These are phyloP conservation scores for Colletotrichum aenigma DNA, from an alignment of 2,329 filamentous ascomycete genomes.

Conservation along the genomic window DNA sequence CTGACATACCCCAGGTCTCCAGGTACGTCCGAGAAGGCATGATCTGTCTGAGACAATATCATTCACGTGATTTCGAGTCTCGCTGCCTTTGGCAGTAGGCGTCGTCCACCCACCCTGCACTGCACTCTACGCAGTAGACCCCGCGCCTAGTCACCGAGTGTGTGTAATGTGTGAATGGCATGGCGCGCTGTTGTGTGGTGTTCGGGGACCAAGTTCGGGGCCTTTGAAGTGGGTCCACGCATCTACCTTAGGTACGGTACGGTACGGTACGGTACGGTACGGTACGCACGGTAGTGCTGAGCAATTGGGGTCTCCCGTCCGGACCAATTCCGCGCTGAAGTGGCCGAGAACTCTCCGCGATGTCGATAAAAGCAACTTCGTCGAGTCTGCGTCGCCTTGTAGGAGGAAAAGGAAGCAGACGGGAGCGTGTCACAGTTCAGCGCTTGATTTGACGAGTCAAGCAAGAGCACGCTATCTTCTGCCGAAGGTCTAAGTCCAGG, in stretches of 20 bases:
- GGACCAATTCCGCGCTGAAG: neutral
- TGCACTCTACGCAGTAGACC: neutral
- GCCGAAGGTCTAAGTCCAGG: neutral
- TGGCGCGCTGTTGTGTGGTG: neutral
- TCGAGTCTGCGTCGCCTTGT: neutral
- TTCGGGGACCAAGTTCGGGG: neutral
- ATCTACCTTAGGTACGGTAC: neutral
- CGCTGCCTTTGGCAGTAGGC: neutral
- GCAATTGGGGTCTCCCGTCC: neutral
- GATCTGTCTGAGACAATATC: neutral
- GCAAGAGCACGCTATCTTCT: neutral
- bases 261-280: neutral
- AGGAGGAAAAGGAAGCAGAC: neutral
- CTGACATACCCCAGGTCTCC: neutral
- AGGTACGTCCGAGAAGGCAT: neutral
- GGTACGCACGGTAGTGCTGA: neutral
- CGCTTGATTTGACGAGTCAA: neutral
- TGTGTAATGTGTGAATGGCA: neutral
- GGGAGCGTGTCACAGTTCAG: neutral
- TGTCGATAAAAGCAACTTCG: neutral
- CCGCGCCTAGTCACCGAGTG: neutral
- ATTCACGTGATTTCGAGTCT: neutral
- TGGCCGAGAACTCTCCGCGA: conserved; percentile 14
- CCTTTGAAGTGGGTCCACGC: neutral
- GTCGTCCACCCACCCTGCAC: neutral